Base-by-base conservation (phyloP, 495 filamentous ascomycete genomes). In the Trichocladium antarcticum region DNA sequence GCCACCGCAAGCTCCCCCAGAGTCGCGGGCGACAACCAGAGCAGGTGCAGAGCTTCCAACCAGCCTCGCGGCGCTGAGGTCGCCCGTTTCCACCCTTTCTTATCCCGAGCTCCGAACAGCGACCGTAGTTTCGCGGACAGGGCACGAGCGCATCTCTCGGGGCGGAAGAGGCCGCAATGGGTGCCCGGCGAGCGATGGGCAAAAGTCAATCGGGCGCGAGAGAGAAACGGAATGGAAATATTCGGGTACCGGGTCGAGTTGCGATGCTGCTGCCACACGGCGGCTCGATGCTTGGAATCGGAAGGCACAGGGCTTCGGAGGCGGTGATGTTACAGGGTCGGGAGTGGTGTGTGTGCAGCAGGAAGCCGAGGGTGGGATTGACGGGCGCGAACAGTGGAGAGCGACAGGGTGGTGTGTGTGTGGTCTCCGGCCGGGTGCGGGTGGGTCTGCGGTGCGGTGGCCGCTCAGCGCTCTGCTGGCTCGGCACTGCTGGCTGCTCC, bases 121-220 rank as follows among this genome's bases (percentile, higher is more conserved):
- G 48, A 59, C 61, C 59, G 57, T 55, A 48, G 50, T 49, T 43
- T 54, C 37, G 55, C 32, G 51, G 47, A 41, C 34, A 22, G 43
- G 50, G 55, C 58, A 47, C 58, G 55, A 45, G 62, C 55, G 49
- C 64, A 67, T 67, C 50, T 63, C 64, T 57, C 56, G 46, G 40
- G 44, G 37, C 37, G 15, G 52, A 32, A 39, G 31, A 19, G 36
- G 48, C 34, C 37, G 57, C 43, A 47, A 47, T 36, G 16, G 37
- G 39, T 51, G 50, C 46, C 44, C 40, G 49, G 47, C 29, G 47
- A 15, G 6, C 19, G 46, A 9, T 21, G 46, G 14, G 20, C 28
- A n/a, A 8, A 6, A 14, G 58, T 57, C 47, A 49, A 38, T 51
- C 49, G 37, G 31, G 28, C 38, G 21, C 10, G 9, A 11, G 19